These are phyloP conservation scores for Lepiota venenata DNA, from an alignment of 768 basidiomycete species.

Conservation along the genomic window DNA sequence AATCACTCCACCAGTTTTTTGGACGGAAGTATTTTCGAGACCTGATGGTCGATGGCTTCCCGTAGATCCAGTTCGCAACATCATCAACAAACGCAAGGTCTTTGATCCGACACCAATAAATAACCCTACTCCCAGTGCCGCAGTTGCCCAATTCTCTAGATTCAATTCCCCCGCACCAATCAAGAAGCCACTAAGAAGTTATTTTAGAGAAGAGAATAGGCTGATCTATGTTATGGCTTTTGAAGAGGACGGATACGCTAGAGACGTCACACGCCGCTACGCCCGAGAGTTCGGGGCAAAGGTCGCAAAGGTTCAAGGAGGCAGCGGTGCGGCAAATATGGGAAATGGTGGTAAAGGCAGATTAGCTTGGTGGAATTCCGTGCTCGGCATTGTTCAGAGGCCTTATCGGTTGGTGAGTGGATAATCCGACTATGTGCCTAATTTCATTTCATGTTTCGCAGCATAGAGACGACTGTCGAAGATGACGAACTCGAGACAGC, in stretches of 20 bases:
- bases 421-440: constrained; percentile 11
- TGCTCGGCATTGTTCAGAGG: constrained; percentile 59
- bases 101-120: constrained; percentile 65
- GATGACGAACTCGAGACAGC: constrained; percentile 81
- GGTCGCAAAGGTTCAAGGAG: constrained; percentile 74
- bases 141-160: constrained; percentile 6
- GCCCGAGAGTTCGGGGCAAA: constrained; percentile 77
- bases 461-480: constrained; percentile 91
- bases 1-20: constrained; percentile 81
- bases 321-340: constrained; percentile 36
- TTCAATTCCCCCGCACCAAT: constrained; percentile 10
- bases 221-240: constrained; percentile 93
- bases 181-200: constrained; percentile 9
- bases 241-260: constrained; percentile 90
- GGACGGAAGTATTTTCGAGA: constrained; percentile 96
- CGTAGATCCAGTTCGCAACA: constrained; percentile 81
- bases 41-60: constrained; percentile 91
- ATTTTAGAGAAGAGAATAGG: constrained; percentile 57
- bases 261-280: constrained; percentile 91
- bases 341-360: constrained; percentile 55
- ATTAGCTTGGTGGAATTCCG: constrained; percentile 82
- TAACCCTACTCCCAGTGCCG: constrained; percentile 13
- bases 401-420: constrained; percentile 77
- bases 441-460: constrained; percentile 27
- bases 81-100: constrained; percentile 75